Percentiles rank a stretch among this genome's conserved stretches.
Conservation (phyloP, 192 early-diverging fungal genomes). For the Glomus cerebriforme region DNA sequence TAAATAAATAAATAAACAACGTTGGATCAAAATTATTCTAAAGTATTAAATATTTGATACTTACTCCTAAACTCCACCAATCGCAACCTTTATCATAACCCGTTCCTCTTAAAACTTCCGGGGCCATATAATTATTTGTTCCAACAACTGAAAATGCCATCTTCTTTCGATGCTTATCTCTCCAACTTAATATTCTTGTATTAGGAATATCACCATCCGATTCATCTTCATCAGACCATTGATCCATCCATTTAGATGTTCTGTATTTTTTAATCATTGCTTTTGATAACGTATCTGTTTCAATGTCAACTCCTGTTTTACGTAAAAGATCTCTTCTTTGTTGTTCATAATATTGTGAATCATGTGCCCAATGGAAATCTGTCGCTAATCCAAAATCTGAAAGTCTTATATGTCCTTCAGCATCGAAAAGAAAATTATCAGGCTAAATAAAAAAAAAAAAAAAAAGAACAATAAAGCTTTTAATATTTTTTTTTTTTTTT, state of each 20-base stretch:
- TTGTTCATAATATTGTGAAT: constrained; percentile 62
- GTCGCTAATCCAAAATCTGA: constrained; percentile 75
- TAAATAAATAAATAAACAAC: not conserved
- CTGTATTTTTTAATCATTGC: constrained; percentile 35
- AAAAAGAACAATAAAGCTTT: not conserved
- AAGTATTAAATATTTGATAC: constrained; percentile 9
- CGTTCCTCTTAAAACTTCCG: constrained; percentile 70
- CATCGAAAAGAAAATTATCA: constrained; percentile 73
- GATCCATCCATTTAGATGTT: constrained; percentile 34
- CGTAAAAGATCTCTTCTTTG: constrained; percentile 53
- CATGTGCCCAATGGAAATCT: constrained; percentile 67
- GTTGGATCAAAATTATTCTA: not conserved
- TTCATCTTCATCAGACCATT: constrained; percentile 52
- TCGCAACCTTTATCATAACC: constrained; percentile 58
- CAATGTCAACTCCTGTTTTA: constrained; percentile 50
- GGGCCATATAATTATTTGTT: constrained; percentile 93
- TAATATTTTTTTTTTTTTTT: not conserved
- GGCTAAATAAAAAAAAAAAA: constrained; percentile 43
- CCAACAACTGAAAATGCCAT: constrained; percentile 84
- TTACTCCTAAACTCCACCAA: constrained; percentile 78
- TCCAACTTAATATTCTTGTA: constrained; percentile 59
- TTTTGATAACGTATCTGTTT: constrained; percentile 44
- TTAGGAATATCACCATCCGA: constrained; percentile 43
- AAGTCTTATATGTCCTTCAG: constrained; percentile 65
- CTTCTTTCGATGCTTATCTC: constrained; percentile 49